phyloP scores from a whole-genome alignment of 129 eudicot genomes.

The Glebionis coronaria region DNA sequence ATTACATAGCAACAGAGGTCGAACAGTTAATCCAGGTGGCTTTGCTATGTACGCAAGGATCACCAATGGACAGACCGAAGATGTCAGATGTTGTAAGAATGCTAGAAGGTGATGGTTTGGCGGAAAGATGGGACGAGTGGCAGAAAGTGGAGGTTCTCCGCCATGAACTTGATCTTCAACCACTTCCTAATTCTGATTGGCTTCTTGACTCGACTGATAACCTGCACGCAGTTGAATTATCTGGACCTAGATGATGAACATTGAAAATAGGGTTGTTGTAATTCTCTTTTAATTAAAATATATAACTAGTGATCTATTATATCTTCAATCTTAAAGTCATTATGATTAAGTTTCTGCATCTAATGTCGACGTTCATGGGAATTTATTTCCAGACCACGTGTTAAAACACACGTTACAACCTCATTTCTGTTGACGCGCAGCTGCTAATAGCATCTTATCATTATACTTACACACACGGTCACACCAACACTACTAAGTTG shows the following conservation, averaged over 20 bases:
- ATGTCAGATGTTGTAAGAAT: conserved; percentile 89
- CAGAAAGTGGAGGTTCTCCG: conserved; percentile 80
- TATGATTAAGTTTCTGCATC: neutral
- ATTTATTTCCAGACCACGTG: too few relatives aligned
- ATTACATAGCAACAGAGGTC: conserved; percentile 62
- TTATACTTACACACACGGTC: neutral
- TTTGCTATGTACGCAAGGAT: conserved; percentile 75
- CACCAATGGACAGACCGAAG: conserved; percentile 79
- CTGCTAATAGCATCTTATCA: neutral
- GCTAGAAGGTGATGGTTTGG: conserved; percentile 89
- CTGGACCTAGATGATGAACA: conserved; percentile 60
- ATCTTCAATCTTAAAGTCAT: conserved; percentile 3
- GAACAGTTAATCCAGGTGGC: conserved; percentile 88
- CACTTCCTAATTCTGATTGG: conserved; percentile 70
- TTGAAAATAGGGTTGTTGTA: neutral
- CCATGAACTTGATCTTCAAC: conserved; percentile 63
- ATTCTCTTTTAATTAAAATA: neutral
- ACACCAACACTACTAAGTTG: too few relatives aligned
- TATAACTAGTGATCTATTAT: conserved; percentile 9
- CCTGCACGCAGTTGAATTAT: conserved; percentile 65
- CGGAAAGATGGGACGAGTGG: conserved; percentile 94
- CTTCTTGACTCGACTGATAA: conserved; percentile 70
- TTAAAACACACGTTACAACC: neutral
- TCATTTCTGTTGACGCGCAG: neutral
- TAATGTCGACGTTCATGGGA: neutral